A percentile compares a stretch with the other conserved stretches of the same genome.
Conservation (phyloP, 2,329 filamentous ascomycete species). For the Coleophoma crateriformis region DNA sequence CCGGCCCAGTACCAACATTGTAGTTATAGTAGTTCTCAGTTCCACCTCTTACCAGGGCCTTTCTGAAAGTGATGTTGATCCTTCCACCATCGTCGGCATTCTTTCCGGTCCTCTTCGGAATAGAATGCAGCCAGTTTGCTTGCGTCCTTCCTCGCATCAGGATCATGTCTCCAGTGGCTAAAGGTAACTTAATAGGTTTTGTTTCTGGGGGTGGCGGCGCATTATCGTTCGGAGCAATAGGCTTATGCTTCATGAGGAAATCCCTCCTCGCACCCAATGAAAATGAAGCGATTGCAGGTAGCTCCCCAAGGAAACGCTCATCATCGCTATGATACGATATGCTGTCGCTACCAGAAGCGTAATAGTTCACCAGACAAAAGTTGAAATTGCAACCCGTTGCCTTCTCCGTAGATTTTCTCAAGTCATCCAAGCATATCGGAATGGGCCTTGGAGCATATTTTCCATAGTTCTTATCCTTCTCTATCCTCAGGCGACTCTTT, state of each 20-base stretch:
- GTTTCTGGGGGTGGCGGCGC: constrained; percentile 23
- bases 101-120: constrained; percentile 67
- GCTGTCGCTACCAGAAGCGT: constrained; percentile 69
- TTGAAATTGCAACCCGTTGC: constrained; percentile 66
- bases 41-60: constrained; percentile 63
- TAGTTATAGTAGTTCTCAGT: constrained; percentile 84
- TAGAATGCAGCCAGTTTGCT: constrained; percentile 69
- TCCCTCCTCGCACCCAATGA: constrained; percentile 67
- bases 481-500: constrained; percentile 33
- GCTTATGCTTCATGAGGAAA: constrained; percentile 77
- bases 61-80: constrained; percentile 75
- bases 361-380: constrained; percentile 80
- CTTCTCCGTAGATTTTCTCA: constrained; percentile 58
- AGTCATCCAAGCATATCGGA: constrained; percentile 60
- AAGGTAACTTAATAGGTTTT: constrained; percentile 42
- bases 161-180: constrained; percentile 71
- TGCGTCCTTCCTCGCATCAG: constrained; percentile 75
- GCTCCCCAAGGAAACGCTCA: constrained; percentile 65
- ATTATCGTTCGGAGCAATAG: constrained; percentile 32
- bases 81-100: constrained; percentile 56
- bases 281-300: constrained; percentile 71
- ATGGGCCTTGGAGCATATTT: constrained; percentile 61
- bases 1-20: constrained; percentile 66
- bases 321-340: constrained; percentile 80
- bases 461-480: constrained; percentile 47